These are phyloP conservation scores for Mytilinidion resinicola DNA, from an alignment of 495 filamentous ascomycete genomes.

Conservation along the genomic window DNA sequence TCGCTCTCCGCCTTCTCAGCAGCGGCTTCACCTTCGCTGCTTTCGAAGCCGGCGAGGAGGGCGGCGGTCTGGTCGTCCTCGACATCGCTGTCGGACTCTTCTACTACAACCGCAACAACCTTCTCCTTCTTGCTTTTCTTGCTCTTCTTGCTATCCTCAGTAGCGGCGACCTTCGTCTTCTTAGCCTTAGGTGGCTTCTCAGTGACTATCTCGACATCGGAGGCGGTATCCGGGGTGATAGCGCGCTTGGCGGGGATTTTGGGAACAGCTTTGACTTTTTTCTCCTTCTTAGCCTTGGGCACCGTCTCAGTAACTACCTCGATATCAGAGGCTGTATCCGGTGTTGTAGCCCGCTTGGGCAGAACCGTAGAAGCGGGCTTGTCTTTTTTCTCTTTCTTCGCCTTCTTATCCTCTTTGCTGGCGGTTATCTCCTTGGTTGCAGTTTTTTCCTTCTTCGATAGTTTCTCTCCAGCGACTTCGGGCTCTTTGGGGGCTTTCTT, in stretches of 20 bases:
- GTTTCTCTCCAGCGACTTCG: conserved; percentile 24
- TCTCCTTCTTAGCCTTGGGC: conserved; percentile 15
- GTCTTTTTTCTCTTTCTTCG: conserved; percentile 22
- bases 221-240: conserved; percentile 16
- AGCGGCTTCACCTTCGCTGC: conserved; percentile 49
- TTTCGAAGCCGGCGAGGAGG: conserved; percentile 73
- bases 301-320: conserved; percentile 13
- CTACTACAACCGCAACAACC: background rate
- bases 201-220: conserved; percentile 12
- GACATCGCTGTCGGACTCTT: conserved; percentile 20
- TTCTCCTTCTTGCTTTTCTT: conserved; percentile 23
- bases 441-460: conserved; percentile 1
- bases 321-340: conserved; percentile 15
- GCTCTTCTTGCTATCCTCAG: background rate
- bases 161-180: background rate
- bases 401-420: conserved; percentile 14
- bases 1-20: conserved; percentile 50
- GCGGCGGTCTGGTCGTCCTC: conserved; percentile 57
- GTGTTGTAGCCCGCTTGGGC: background rate
- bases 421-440: conserved; percentile 4
- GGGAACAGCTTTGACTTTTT: conserved; percentile 2
- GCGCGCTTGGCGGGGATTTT: background rate
- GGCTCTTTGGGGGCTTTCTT: background rate
- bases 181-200: conserved; percentile 8
- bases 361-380: conserved; percentile 8